A percentile compares a stretch with the other conserved stretches of the same genome.
phyloP scores from a whole-genome alignment of 164 flowering plant species.

The Santalum album region DNA sequence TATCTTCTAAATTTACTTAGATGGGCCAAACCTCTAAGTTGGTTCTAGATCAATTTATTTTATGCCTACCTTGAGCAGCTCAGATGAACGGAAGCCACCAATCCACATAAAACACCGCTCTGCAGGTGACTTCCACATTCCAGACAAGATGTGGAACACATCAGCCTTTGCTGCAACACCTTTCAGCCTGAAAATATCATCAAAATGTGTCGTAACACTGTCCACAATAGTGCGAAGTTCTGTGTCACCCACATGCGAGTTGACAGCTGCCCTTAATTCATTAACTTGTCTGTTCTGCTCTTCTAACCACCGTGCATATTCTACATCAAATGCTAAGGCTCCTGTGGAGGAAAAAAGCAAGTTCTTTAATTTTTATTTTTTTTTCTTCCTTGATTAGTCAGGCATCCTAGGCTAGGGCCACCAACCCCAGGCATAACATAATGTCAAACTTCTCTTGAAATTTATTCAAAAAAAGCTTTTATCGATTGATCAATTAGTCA shows the following conservation, averaged over 20 bases:
- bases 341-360: constrained; percentile 29
- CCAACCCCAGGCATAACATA: no score
- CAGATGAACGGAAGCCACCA: constrained; percentile 93
- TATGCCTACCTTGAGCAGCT: constrained; percentile 86
- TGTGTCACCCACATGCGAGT: constrained; percentile 68
- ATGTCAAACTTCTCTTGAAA: no score
- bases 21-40: no score
- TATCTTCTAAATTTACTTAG: no score
- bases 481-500: no score
- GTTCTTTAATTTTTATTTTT: no score
- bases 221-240: constrained; percentile 72
- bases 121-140: constrained; percentile 97
- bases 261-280: constrained; percentile 74
- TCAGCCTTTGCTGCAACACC: constrained; percentile 78
- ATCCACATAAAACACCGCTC: constrained; percentile 93
- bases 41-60: no score
- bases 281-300: constrained; percentile 65
- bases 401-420: no score
- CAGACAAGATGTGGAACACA: constrained; percentile 81
- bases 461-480: no score
- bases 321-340: constrained; percentile 75
- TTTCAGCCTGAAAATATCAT: constrained; percentile 69
- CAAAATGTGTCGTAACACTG: constrained; percentile 45
- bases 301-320: constrained; percentile 81
- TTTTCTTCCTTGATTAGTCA: no score